phyloP scores from a whole-genome alignment of 768 basidiomycete species.

The Lactifluus volemus region DNA sequence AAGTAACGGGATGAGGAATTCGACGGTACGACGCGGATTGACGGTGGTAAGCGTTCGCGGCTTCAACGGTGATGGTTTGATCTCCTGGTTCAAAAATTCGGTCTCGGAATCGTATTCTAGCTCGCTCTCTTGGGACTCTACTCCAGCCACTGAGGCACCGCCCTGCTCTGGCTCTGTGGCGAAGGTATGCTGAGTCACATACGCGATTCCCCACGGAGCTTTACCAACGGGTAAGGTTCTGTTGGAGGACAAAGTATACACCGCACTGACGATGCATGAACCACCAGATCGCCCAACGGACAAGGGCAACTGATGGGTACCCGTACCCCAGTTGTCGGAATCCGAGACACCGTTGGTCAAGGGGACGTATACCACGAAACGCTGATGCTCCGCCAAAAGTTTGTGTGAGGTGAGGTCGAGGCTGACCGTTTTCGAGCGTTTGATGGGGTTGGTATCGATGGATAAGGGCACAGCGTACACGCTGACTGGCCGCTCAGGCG shows the following conservation, averaged over 20 bases:
- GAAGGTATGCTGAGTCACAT: slow-evolving; percentile 28
- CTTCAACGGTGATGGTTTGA: background rate
- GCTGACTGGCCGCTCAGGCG: slow-evolving; percentile 6
- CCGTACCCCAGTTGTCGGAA: slow-evolving; percentile 5
- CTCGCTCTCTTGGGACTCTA: slow-evolving; percentile 1
- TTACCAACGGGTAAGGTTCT: slow-evolving; percentile 13
- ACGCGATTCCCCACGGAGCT: slow-evolving; percentile 27
- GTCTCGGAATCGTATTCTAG: slow-evolving; percentile 9
- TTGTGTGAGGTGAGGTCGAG: slow-evolving; percentile 11
- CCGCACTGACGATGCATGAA: slow-evolving; percentile 26
- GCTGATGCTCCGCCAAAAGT: slow-evolving; percentile 1
- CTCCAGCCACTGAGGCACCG: background rate
- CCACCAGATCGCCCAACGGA: slow-evolving; percentile 24
- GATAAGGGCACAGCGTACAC: slow-evolving; percentile 13
- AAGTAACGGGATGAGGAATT: slow-evolving; percentile 12
- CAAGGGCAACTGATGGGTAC: slow-evolving; percentile 21
- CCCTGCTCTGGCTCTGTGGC: slow-evolving; percentile 12
- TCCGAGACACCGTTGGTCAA: slow-evolving; percentile 1
- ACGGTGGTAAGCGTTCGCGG: background rate
- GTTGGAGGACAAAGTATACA: slow-evolving; percentile 20
- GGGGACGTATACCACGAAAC: background rate
- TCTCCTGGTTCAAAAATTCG: slow-evolving; percentile 11
- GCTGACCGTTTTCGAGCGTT: background rate
- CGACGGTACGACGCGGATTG: slow-evolving; percentile 9
- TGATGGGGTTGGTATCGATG: background rate